Conservation (phyloP, 495 filamentous ascomycete genomes). For the Rhizodiscina lignyota region DNA sequence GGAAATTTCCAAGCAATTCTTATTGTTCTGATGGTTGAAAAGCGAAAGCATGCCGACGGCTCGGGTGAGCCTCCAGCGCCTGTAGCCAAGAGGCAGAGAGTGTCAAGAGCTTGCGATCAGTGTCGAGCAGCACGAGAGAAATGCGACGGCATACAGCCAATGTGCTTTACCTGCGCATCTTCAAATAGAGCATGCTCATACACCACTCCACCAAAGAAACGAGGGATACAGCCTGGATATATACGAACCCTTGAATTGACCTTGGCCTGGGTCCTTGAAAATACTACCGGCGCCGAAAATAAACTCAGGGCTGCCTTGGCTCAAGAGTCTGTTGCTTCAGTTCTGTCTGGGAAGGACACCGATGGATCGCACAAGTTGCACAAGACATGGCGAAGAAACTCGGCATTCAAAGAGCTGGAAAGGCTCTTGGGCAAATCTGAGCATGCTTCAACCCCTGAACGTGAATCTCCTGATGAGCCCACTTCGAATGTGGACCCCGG, state of each 20-base stretch:
- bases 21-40: too few relatives aligned
- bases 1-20: too few relatives aligned
- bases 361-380: constrained; percentile 13
- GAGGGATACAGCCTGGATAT: constrained; percentile 49
- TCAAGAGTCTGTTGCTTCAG: neutral
- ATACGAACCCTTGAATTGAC: constrained; percentile 41
- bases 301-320: constrained; percentile 12
- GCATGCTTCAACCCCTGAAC: neutral
- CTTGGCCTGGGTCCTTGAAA: constrained; percentile 24
- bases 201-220: constrained; percentile 52
- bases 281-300: constrained; percentile 18
- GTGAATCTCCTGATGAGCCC: too few relatives aligned
- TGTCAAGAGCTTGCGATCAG: constrained; percentile 52
- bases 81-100: constrained; percentile 37
- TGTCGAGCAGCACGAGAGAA: constrained; percentile 49
- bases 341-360: constrained; percentile 12
- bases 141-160: constrained; percentile 46
- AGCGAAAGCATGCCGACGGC: too few relatives aligned
- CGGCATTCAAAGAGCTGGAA: constrained; percentile 17
- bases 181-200: constrained; percentile 48
- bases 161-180: constrained; percentile 45
- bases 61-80: too few relatives aligned
- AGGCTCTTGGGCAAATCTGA: constrained; percentile 11
- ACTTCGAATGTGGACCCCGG: neutral
- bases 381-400: constrained; percentile 16